A percentile compares a stretch with the other conserved stretches of the same genome.
phyloP scores from a whole-genome alignment of 305 asterid species.

The Nicotiana rustica region DNA sequence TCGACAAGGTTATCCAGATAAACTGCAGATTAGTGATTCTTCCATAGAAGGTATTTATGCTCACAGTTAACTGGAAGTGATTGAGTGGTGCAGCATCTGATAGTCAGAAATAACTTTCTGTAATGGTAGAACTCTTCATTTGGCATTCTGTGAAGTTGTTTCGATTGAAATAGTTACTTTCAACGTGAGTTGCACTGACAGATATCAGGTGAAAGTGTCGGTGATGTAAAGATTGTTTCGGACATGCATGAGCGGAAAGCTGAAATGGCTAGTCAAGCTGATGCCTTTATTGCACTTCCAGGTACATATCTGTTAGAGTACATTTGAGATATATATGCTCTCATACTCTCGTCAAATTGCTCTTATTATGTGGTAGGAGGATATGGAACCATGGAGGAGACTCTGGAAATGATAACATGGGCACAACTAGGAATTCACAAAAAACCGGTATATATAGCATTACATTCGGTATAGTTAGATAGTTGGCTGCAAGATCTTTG shows the following conservation, averaged over 20 bases:
- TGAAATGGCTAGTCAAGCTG: conserved; percentile 90
- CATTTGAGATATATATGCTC: neutral
- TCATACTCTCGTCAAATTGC: conserved; percentile 28
- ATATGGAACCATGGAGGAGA: conserved; percentile 98
- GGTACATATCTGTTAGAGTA: conserved; percentile 51
- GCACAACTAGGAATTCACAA: conserved; percentile 96
- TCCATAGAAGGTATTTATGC: neutral
- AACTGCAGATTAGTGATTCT: neutral
- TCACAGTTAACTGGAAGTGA: neutral
- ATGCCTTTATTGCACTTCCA: conserved; percentile 97
- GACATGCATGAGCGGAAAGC: conserved; percentile 99
- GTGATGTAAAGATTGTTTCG: conserved; percentile 87
- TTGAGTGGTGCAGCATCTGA: neutral
- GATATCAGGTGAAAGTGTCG: conserved; percentile 96
- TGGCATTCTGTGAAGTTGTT: conserved; percentile 21
- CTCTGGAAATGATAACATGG: conserved; percentile 98
- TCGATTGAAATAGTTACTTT: conserved; percentile 32
- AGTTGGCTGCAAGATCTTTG: neutral
- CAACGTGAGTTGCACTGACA: conserved; percentile 47
- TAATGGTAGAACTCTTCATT: neutral
- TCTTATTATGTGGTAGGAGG: conserved; percentile 66
- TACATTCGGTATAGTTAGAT: neutral
- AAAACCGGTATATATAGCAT: conserved; percentile 69
- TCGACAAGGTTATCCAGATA: neutral
- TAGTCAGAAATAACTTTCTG: neutral